Conservation (phyloP, 2,329 filamentous ascomycete genomes). For the Chaetothyriales sp. region DNA sequence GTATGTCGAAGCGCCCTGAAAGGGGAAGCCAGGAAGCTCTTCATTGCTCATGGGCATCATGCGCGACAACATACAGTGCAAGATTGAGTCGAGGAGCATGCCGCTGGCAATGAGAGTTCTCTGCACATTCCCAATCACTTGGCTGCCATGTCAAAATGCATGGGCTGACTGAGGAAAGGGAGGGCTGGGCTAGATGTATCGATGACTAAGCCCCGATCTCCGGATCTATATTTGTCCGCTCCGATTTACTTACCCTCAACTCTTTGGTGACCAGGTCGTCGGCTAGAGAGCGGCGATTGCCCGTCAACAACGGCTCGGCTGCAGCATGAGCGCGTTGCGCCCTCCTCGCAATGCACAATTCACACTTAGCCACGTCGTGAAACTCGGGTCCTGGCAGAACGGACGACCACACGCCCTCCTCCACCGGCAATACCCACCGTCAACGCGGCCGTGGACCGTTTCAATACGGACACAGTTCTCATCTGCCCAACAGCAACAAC, state of each 20-base stretch:
- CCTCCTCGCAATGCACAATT: neutral
- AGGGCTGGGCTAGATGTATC: too few species aligned
- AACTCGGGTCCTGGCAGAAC: neutral
- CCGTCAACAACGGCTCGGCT: neutral
- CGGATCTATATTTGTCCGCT: neutral
- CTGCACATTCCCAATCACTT: too few species aligned
- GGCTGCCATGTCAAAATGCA: too few species aligned
- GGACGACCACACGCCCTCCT: too few species aligned
- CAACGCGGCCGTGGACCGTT: too few species aligned
- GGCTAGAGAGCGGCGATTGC: neutral
- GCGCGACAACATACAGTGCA: too few species aligned
- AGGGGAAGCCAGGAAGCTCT: neutral
- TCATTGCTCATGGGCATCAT: neutral
- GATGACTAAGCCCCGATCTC: too few species aligned
- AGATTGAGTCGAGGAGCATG: too few species aligned
- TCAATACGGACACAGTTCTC: neutral
- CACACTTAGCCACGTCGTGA: neutral
- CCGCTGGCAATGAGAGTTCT: too few species aligned
- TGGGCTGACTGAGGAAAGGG: too few species aligned
- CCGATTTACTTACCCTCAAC: neutral
- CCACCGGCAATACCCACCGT: too few species aligned
- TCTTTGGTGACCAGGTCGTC: neutral
- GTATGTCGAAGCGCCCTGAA: slow-evolving; percentile 1
- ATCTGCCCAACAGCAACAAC: too few species aligned
- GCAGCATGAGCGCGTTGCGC: neutral